Base-by-base conservation (phyloP, 2,329 filamentous ascomycete genomes). In the Tolypocladium nubicola region DNA sequence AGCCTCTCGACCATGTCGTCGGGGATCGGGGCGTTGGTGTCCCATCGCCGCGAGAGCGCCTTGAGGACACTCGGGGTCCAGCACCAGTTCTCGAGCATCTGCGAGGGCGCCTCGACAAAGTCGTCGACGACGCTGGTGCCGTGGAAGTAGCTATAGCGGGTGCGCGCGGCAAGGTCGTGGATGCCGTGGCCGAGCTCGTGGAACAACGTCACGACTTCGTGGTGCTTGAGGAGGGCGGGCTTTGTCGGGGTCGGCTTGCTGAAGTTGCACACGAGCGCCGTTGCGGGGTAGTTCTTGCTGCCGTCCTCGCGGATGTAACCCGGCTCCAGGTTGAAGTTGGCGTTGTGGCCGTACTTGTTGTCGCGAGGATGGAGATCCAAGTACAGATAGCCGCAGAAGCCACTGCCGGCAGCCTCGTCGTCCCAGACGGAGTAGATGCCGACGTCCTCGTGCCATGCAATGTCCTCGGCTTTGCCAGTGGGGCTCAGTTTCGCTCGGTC, bases 311-410 rank as follows among this genome's bases (percentile, higher is more conserved):
- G 76, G 57, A 84, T 73, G 72, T 82, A 90, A 30, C 87, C 87
- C 1, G 88, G 87, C 71, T 90, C 85, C 2, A 94, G 72, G 71
- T 86, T 89, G 76, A 94, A 93, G 76, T 93, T 93, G 66, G 89
- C 89, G 7, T 89, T 89, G 66, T 93, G 89, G 19, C 87, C 86
- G 69, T 93, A 93, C 71, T 94, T 94, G 71, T 90, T 89, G 64
- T 85, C 84, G 41, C 89, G 82, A 1, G 89, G 89, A 71, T 90
- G 87, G 23, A 93, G 79, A 70, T 94, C 89, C 16, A 94, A 81
- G 70, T 93, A 93, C 33, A 94, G 79, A 68, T 93, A 94, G 45
- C 89, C 89, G 8, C 89, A 85, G 65, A 94, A 94, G 40, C 78
- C 83, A 54, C 80, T 77, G 19, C 88, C 89, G 63, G 88, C 85